Evolutionary conservation across 208 protist genomes (phyloP).

Genomic region (Trypanosoma brucei): DNA sequence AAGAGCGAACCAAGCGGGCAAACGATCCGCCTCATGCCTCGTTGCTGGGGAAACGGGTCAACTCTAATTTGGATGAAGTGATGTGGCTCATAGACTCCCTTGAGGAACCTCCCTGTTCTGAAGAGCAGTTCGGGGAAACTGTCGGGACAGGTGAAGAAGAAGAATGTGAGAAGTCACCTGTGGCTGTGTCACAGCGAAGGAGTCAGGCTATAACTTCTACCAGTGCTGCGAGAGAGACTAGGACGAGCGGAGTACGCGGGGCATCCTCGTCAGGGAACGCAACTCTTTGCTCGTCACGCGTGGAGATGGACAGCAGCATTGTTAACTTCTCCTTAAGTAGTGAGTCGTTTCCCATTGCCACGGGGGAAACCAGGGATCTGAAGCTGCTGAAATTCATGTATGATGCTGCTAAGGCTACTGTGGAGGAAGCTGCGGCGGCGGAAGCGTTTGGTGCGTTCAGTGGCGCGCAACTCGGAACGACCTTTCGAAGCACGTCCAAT

Average conservation of each 20-base stretch:
- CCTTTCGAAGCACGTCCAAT: not conserved
- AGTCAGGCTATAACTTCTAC: too few species aligned
- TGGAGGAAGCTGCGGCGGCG: constrained; percentile 13
- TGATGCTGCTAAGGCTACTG: constrained; percentile 35
- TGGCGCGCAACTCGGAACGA: not conserved
- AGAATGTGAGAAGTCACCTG: not conserved
- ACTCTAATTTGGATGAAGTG: constrained; percentile 20
- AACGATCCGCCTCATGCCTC: not conserved
- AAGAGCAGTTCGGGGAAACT: not conserved
- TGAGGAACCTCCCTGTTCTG: not conserved
- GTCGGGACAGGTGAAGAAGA: not conserved
- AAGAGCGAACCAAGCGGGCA: constrained; percentile 4
- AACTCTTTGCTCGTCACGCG: not conserved
- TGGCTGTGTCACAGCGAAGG: too few species aligned
- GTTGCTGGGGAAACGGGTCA: constrained; percentile 1
- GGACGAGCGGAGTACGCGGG: too few species aligned
- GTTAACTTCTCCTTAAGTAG: constrained; percentile 18
- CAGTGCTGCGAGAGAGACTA: too few species aligned
- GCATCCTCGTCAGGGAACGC: too few species aligned
- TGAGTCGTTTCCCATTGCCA: constrained; percentile 4
- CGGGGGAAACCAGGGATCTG: constrained; percentile 18
- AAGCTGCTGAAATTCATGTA: constrained; percentile 78
- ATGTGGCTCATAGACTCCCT: constrained; percentile 26
- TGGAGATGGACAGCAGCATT: constrained; percentile 6
- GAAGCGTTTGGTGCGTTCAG: not conserved